Conservation (phyloP, 1,284 basidiomycete species). For the Mycosarcoma maydis region DNA sequence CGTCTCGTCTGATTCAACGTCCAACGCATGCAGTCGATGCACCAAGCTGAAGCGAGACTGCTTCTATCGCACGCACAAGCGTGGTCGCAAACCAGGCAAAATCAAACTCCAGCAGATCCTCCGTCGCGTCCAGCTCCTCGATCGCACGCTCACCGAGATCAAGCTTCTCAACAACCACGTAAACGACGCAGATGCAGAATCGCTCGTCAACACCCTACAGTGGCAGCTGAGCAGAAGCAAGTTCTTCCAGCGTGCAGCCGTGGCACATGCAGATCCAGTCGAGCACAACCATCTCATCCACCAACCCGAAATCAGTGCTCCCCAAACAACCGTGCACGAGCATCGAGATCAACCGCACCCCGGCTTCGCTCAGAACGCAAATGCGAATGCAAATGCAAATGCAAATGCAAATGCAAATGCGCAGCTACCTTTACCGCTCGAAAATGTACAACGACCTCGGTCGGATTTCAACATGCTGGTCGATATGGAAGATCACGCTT, state of each 20-base stretch:
- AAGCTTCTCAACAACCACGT: slow-evolving; percentile 27
- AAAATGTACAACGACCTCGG: too few relatives aligned
- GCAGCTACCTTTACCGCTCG: too few relatives aligned
- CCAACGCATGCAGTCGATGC: slow-evolving; percentile 18
- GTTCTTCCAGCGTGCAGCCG: slow-evolving; percentile 7
- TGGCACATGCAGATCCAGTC: too few relatives aligned
- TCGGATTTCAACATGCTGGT: slow-evolving; percentile 43
- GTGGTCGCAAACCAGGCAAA: slow-evolving; percentile 43
- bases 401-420: too few relatives aligned
- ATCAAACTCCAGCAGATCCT: slow-evolving; percentile 45
- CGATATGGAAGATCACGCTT: slow-evolving; percentile 40
- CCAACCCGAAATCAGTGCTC: too few relatives aligned
- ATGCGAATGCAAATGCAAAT: too few relatives aligned
- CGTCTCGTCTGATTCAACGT: slow-evolving; percentile 7
- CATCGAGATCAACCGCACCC: too few relatives aligned
- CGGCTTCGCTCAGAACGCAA: too few relatives aligned
- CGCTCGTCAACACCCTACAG: slow-evolving; percentile 18
- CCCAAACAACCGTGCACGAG: too few relatives aligned
- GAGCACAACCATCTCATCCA: too few relatives aligned
- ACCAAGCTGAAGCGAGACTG: slow-evolving; percentile 26
- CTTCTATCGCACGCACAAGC: slow-evolving; percentile 28
- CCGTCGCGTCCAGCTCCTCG: slow-evolving; percentile 23
- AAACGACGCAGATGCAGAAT: slow-evolving; percentile 17
- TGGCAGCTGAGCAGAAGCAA: slow-evolving; percentile 40
- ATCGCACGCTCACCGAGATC: slow-evolving; percentile 28